These are phyloP conservation scores for Chlorella sorokiniana DNA, from an alignment of 139 green algal genomes.

Conservation along the genomic window DNA sequence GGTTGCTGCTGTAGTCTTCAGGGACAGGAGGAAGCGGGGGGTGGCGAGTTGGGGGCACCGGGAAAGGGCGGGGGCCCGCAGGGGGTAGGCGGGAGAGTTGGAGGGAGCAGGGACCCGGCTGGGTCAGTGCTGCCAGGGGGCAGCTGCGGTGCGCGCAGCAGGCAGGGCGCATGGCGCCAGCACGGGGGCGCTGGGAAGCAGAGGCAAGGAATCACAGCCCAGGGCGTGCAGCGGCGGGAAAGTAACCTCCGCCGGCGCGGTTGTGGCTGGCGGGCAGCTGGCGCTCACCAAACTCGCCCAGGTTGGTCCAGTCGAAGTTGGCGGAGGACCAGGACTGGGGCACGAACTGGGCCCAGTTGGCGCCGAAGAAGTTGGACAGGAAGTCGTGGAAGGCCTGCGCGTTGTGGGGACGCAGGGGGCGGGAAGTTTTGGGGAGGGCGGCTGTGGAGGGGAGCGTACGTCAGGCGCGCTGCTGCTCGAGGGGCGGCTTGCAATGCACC, in stretches of 20 bases:
- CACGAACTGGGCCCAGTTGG: conserved; percentile 1
- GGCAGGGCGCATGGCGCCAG: neutral
- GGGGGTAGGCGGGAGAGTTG: neutral
- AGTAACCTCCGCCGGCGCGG: neutral
- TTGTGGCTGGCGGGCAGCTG: neutral
- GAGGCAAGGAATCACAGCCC: too few relatives aligned
- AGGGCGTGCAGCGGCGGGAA: neutral
- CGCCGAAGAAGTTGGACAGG: conserved; percentile 19
- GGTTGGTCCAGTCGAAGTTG: conserved; percentile 15
- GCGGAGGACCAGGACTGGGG: conserved; percentile 4
- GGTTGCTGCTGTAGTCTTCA: conserved; percentile 24
- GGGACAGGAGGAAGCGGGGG: neutral
- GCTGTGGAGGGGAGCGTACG: neutral
- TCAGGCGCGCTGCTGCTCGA: neutral
- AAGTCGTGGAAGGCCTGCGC: conserved; percentile 21
- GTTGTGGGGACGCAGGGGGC: neutral
- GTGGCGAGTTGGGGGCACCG: neutral
- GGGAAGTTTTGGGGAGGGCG: neutral
- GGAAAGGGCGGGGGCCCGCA: neutral
- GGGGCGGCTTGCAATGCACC: too few relatives aligned
- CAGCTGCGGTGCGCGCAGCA: too few relatives aligned
- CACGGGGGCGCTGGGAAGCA: neutral
- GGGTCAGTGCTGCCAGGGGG: too few relatives aligned
- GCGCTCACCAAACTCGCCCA: conserved; percentile 25
- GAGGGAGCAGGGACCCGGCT: neutral